These are phyloP conservation scores for Sporothrix pallida DNA, from an alignment of 2,329 filamentous ascomycete species.

Conservation along the genomic window DNA sequence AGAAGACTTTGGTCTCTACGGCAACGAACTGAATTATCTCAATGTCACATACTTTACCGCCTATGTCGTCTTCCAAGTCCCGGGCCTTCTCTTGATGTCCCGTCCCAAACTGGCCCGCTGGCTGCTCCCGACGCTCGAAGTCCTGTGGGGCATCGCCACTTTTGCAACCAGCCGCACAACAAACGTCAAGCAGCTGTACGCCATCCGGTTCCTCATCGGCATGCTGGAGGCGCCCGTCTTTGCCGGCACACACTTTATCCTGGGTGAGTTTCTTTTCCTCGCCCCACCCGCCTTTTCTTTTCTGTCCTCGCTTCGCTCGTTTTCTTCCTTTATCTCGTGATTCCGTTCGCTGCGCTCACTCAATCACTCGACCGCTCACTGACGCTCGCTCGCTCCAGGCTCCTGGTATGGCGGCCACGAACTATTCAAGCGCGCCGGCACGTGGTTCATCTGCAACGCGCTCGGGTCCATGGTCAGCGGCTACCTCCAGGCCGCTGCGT, in stretches of 20 bases:
- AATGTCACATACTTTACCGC: slow-evolving; percentile 51
- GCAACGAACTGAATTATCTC: slow-evolving; percentile 50
- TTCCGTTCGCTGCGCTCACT: neutral
- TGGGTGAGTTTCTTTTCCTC: slow-evolving; percentile 38
- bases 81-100: slow-evolving; percentile 44
- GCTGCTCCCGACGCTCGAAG: slow-evolving; percentile 43
- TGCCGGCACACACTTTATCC: slow-evolving; percentile 45
- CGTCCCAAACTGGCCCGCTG: slow-evolving; percentile 44
- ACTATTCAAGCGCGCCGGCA: slow-evolving; percentile 43
- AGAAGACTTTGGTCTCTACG: slow-evolving; percentile 48
- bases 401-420: slow-evolving; percentile 40
- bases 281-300: neutral
- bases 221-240: slow-evolving; percentile 46
- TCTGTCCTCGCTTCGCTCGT: neutral
- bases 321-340: neutral
- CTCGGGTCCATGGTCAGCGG: slow-evolving; percentile 44
- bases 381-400: slow-evolving; percentile 23
- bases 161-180: slow-evolving; percentile 43
- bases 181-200: slow-evolving; percentile 44
- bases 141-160: slow-evolving; percentile 45
- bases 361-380: neutral
- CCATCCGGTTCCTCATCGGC: slow-evolving; percentile 44
- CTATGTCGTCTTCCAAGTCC: slow-evolving; percentile 48
- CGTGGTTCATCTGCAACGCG: slow-evolving; percentile 40
- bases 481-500: slow-evolving; percentile 58